A percentile compares a stretch with the other conserved stretches of the same genome.
phyloP scores from a whole-genome alignment of 495 filamentous ascomycete species.

The Trichoderma gamsii region DNA sequence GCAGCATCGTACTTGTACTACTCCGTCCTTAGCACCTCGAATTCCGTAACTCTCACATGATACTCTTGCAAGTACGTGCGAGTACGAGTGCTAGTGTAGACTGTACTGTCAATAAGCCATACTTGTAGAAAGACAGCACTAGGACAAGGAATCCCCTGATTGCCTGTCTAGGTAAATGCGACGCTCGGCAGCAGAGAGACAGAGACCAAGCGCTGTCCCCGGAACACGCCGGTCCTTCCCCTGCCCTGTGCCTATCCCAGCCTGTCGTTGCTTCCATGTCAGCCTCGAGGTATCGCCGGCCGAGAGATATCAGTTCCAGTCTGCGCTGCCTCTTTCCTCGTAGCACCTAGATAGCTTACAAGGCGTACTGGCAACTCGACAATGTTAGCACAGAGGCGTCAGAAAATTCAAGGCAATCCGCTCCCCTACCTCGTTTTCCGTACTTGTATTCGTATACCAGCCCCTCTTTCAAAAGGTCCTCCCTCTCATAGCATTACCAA shows the following conservation, averaged over 20 bases:
- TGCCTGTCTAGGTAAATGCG: too few relatives aligned
- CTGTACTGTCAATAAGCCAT: neutral
- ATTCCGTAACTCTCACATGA: neutral
- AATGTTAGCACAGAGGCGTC: too few relatives aligned
- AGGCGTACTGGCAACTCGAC: too few relatives aligned
- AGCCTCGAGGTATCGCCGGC: neutral
- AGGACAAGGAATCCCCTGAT: too few relatives aligned
- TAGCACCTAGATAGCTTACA: too few relatives aligned
- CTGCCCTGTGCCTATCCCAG: neutral
- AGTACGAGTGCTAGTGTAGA: neutral
- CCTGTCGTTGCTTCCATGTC: neutral
- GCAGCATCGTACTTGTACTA: neutral
- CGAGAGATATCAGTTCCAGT: neutral
- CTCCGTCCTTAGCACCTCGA: neutral
- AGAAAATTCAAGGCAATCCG: too few relatives aligned
- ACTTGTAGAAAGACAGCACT: neutral
- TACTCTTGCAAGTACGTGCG: neutral
- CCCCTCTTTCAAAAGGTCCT: slow-evolving; percentile 1
- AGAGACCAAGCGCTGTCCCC: too few relatives aligned
- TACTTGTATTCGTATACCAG: neutral
- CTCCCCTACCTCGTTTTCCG: neutral
- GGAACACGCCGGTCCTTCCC: neutral
- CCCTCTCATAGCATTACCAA: neutral
- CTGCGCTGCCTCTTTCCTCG: neutral
- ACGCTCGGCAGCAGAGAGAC: too few relatives aligned